These are phyloP conservation scores for Chlorophyllum brunneum DNA, from an alignment of 768 basidiomycete species.

Conservation along the genomic window DNA sequence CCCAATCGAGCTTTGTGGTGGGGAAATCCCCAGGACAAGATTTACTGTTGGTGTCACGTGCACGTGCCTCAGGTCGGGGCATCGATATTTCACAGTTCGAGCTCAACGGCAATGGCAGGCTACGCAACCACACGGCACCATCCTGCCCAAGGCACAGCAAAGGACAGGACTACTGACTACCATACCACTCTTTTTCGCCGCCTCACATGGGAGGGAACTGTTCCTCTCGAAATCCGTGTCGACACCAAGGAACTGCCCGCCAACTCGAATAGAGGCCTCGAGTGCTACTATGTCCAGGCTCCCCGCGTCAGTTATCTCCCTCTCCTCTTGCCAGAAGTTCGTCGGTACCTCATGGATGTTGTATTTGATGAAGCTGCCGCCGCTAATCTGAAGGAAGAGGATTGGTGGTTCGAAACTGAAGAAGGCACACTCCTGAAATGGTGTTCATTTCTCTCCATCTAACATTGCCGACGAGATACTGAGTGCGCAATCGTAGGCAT, in stretches of 20 bases:
- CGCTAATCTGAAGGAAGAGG: slow-evolving; percentile 74
- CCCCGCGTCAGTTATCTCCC: slow-evolving; percentile 93
- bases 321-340: slow-evolving; percentile 83
- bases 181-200: slow-evolving; percentile 80
- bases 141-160: slow-evolving; percentile 28
- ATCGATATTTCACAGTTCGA: slow-evolving; percentile 4
- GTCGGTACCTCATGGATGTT: slow-evolving; percentile 85
- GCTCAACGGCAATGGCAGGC: slow-evolving; percentile 36
- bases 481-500: slow-evolving; percentile 60
- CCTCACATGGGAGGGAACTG: slow-evolving; percentile 87
- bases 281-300: slow-evolving; percentile 88
- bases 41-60: slow-evolving; percentile 6
- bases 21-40: no score
- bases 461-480: background rate
- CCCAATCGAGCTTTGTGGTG: no score
- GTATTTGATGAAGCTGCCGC: slow-evolving; percentile 86
- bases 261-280: slow-evolving; percentile 83
- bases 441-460: slow-evolving; percentile 39
- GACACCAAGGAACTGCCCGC: slow-evolving; percentile 88
- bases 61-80: background rate
- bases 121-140: slow-evolving; percentile 52
- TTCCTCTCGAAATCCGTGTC: slow-evolving; percentile 86
- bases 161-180: slow-evolving; percentile 42
- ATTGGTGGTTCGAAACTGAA: slow-evolving; percentile 97
- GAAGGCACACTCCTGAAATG: slow-evolving; percentile 83